A percentile compares a stretch with the other conserved stretches of the same genome.
phyloP scores from a whole-genome alignment of 176 grass and related monocot species.

The Oryza australiensis region DNA sequence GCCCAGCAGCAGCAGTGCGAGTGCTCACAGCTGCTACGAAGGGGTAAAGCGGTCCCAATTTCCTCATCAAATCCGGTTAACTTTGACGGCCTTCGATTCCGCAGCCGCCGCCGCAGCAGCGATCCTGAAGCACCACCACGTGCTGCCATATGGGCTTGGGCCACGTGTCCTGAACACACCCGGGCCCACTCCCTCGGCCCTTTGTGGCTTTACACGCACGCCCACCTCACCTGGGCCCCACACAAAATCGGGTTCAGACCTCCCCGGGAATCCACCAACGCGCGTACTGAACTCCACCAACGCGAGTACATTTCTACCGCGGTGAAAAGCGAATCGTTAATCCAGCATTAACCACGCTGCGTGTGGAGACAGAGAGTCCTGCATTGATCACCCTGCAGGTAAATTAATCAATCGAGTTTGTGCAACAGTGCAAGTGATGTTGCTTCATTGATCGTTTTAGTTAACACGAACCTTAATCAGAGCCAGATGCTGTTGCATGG shows the following conservation, averaged over 20 bases:
- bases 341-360: neutral
- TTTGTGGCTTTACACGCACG: constrained; percentile 43
- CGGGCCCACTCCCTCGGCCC: constrained; percentile 1
- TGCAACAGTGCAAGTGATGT: no score
- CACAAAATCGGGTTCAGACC: neutral
- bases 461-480: neutral
- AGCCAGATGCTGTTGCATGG: neutral
- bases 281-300: neutral
- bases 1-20: no score
- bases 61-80: constrained; percentile 46
- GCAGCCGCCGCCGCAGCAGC: constrained; percentile 45
- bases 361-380: neutral
- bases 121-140: constrained; percentile 38
- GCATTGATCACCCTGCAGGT: neutral
- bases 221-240: constrained; percentile 19
- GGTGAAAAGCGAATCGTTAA: neutral
- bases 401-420: no score
- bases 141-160: constrained; percentile 31
- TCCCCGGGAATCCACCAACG: neutral
- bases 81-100: constrained; percentile 59
- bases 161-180: neutral
- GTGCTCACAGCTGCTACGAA: no score
- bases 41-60: constrained; percentile 28
- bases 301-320: neutral
- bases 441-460: no score